Conservation (phyloP, 2,329 filamentous ascomycete species). For the Beauveria sp. region DNA sequence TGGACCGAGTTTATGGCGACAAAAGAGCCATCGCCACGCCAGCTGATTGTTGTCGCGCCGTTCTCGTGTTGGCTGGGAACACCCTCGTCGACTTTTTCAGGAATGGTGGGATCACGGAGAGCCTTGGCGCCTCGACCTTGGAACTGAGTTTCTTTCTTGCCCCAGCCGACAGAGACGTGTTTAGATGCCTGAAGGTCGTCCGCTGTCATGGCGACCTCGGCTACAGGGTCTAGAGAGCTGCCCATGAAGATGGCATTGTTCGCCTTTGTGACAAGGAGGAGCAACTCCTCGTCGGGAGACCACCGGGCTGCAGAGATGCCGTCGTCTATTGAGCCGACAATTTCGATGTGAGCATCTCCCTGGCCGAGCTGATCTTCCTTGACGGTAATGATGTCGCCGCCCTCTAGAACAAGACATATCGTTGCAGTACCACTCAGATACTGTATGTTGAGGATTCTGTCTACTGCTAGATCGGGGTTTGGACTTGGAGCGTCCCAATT, state of each 20-base stretch:
- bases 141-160: conserved; percentile 96
- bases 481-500: conserved; percentile 86
- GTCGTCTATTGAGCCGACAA: conserved; percentile 87
- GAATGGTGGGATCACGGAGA: conserved; percentile 86
- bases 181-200: conserved; percentile 83
- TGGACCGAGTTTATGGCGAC: conserved; percentile 81
- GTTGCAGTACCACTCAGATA: conserved; percentile 75
- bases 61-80: conserved; percentile 68
- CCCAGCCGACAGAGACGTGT: conserved; percentile 96
- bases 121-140: conserved; percentile 83
- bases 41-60: conserved; percentile 65
- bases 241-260: conserved; percentile 88
- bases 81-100: conserved; percentile 84
- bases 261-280: conserved; percentile 74
- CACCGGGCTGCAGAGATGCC: conserved; percentile 85
- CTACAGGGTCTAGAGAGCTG: conserved; percentile 75
- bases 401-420: conserved; percentile 76
- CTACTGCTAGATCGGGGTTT: conserved; percentile 64
- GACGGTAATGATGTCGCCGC: conserved; percentile 84
- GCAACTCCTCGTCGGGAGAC: conserved; percentile 90
- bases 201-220: conserved; percentile 61
- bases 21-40: conserved; percentile 90
- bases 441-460: conserved; percentile 72
- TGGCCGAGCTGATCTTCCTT: conserved; percentile 47
- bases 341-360: conserved; percentile 78